Evolutionary conservation across 2,329 filamentous ascomycete species (phyloP), one percentile per base, ranked within the genome.

Genomic region (Fusarium redolens): DNA sequence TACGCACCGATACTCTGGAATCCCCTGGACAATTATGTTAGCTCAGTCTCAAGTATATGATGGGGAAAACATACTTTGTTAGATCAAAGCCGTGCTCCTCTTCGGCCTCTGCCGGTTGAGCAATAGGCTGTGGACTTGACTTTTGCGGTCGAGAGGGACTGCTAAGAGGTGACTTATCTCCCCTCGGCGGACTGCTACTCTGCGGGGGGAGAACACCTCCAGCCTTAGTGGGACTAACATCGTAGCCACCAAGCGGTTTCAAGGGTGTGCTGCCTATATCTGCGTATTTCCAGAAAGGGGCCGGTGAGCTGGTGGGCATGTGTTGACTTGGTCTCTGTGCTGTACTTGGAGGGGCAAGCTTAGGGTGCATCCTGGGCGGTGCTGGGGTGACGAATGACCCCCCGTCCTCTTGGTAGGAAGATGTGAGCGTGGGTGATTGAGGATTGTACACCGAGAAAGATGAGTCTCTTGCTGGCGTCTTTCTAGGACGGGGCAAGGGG

Each of bases 201-300:
- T 86, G 83, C 5, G 85, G 83, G 28, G 85, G 85, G 35, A 84
- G 65, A 12, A 74, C 75, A 33, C 81, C 81, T 28, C 81, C 78
- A 20, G 80, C 77, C 78, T 91, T 91, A 12, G 86, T 86, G 4
- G 90, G 90, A 75, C 90, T 92, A 44, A 87, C 79, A 68, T 92
- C 90, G 63, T 88, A 90, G 11, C 71, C 56, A 18, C 73, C 76
- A 7, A 83, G 80, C 1, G 85, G 82, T 74, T 85, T 85, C 59
- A 93, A 84, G 4, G 93, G 93, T 4, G 93, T 95, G 81, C 91
- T 93, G 31, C 89, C 89, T 66, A 94, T 88, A 73, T 95, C 92
- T 44, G 92, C 91, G 81, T 93, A 96, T 80, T 93, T 95, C 94
- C 94, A 97, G 81, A 97, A 96, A 1, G 93, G 93, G 2, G 94